Evolutionary conservation across 1,284 basidiomycete species (phyloP).

Genomic region (Apiotrichum domesticum): DNA sequence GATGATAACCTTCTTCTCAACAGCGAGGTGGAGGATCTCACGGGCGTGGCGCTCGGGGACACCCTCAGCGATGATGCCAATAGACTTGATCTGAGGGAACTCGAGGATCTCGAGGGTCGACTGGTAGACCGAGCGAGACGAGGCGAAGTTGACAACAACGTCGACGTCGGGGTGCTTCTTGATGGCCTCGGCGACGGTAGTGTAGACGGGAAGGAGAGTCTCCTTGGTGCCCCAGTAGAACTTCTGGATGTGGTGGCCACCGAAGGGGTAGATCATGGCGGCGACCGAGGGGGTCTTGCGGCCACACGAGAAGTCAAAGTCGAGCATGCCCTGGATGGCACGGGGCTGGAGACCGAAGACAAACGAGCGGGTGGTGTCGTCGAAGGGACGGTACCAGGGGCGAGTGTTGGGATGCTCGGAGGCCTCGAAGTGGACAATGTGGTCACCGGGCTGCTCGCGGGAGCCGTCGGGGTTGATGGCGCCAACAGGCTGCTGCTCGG

Average conservation of each 20-base stretch:
- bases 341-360: conserved; percentile 98
- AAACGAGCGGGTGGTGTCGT: conserved; percentile 85
- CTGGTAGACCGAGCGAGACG: conserved; percentile 87
- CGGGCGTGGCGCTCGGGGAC: conserved; percentile 96
- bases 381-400: conserved; percentile 83
- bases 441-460: conserved; percentile 63
- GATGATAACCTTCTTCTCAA: conserved; percentile 83
- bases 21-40: conserved; percentile 86
- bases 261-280: conserved; percentile 99
- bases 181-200: conserved; percentile 82
- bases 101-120: conserved; percentile 86
- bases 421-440: conserved; percentile 76
- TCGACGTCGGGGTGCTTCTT: conserved; percentile 95
- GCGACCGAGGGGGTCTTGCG: conserved; percentile 89
- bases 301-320: conserved; percentile 98
- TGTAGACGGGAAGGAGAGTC: conserved; percentile 96
- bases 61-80: conserved; percentile 97
- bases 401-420: conserved; percentile 50
- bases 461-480: conserved; percentile 67
- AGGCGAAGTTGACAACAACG: conserved; percentile 97
- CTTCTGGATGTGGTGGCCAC: conserved; percentile 99
- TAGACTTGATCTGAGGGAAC: conserved; percentile 66
- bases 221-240: conserved; percentile 99
- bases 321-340: conserved; percentile 99
- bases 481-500: conserved; percentile 53